phyloP scores from a whole-genome alignment of 106 monocot species.

The Acorus calamus region DNA sequence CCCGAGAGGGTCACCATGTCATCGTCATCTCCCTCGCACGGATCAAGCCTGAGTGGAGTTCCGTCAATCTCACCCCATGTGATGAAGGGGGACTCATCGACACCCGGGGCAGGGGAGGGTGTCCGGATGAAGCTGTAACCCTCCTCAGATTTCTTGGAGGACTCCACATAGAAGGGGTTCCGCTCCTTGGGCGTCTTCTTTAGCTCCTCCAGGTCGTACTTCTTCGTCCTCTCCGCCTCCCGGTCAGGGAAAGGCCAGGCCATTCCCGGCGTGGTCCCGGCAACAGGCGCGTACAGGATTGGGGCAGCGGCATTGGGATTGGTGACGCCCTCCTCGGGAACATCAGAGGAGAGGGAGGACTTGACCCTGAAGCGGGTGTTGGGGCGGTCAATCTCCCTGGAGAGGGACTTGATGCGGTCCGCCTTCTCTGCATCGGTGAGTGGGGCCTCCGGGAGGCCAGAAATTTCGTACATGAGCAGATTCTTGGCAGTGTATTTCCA shows the following conservation, averaged over 20 bases:
- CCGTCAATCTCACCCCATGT: conserved; percentile 99
- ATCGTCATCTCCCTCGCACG: conserved; percentile 34
- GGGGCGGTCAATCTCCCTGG: conserved; percentile 61
- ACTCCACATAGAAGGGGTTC: conserved; percentile 66
- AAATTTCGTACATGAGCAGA: conserved; percentile 74
- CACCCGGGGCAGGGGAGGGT: conserved; percentile 82
- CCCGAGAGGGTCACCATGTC: conserved; percentile 21
- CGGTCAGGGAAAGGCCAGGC: conserved; percentile 63
- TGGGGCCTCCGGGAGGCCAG: conserved; percentile 44
- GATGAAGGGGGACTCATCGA: conserved; percentile 87
- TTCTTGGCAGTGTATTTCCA: conserved; percentile 91
- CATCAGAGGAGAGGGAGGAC: conserved; percentile 17
- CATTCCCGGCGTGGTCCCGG: conserved; percentile 66
- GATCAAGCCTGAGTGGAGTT: conserved; percentile 77
- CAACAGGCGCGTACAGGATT: conserved; percentile 57
- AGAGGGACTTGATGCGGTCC: conserved; percentile 51
- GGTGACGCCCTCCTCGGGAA: conserved; percentile 29
- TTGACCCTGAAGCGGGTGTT: conserved; percentile 71
- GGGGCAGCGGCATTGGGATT: conserved; percentile 7
- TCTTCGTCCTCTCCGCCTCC: conserved; percentile 49
- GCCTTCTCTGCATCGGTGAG: conserved; percentile 65
- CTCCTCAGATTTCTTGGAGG: conserved; percentile 56
- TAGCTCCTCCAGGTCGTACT: conserved; percentile 90
- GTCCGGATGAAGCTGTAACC: conserved; percentile 90
- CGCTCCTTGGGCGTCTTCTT: conserved; percentile 49